Percentiles rank a stretch among this genome's conserved stretches.
Conservation (phyloP, 2,329 filamentous ascomycete genomes). For the Drechslerella coelobrocha region DNA sequence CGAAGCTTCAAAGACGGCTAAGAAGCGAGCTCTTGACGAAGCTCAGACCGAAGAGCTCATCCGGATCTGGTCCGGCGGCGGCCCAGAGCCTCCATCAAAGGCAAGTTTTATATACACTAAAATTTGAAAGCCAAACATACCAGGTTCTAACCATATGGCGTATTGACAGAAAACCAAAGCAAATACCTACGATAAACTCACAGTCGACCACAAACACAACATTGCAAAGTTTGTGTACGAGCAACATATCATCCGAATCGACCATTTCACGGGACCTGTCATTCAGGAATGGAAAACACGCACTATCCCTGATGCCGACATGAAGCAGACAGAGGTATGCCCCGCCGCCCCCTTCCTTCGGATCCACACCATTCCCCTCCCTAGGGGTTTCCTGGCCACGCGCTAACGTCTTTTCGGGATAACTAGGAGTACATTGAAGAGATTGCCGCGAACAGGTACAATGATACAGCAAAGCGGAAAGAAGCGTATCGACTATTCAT, state of each 20-base stretch:
- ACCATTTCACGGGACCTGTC: slow-evolving; percentile 44
- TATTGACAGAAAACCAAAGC: slow-evolving; percentile 11
- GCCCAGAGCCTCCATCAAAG: slow-evolving; percentile 32
- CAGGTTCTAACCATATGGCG: slow-evolving; percentile 11
- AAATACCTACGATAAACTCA: slow-evolving; percentile 29
- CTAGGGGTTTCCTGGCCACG: not conserved
- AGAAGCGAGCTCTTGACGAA: slow-evolving; percentile 28
- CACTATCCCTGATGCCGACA: slow-evolving; percentile 40
- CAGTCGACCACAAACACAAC: slow-evolving; percentile 24
- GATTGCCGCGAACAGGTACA: slow-evolving; percentile 33
- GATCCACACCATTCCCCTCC: not conserved
- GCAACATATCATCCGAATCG: slow-evolving; percentile 47
- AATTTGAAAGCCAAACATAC: not conserved
- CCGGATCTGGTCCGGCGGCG: slow-evolving; percentile 36
- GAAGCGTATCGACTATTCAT: slow-evolving; percentile 43
- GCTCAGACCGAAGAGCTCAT: slow-evolving; percentile 24
- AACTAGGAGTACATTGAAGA: slow-evolving; percentile 37
- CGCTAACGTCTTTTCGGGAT: slow-evolving; percentile 2
- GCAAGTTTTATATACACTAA: not conserved
- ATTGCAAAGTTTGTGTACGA: slow-evolving; percentile 33
- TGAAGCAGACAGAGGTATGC: slow-evolving; percentile 46
- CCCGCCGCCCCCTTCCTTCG: not conserved
- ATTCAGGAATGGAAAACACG: slow-evolving; percentile 47
- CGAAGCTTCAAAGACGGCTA: slow-evolving; percentile 22
- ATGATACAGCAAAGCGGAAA: slow-evolving; percentile 27